Conservation (phyloP, 2,329 filamentous ascomycete genomes). For the Chaetomium globosum region DNA sequence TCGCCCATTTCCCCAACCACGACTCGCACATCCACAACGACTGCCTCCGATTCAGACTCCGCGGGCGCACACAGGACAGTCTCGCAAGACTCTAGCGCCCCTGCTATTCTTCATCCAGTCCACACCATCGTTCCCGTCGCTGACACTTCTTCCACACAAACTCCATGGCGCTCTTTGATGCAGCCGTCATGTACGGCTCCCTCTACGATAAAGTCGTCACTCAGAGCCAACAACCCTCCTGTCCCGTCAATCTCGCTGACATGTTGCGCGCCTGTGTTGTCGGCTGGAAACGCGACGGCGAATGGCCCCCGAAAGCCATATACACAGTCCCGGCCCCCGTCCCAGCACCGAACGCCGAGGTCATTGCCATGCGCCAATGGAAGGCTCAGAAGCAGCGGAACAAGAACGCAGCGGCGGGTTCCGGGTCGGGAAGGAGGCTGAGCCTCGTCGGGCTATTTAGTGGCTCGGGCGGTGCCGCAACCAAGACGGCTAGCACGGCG, state of each 20-base stretch:
- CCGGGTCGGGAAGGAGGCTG: slow-evolving; percentile 27
- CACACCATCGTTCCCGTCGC: slow-evolving; percentile 71
- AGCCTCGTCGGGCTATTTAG: slow-evolving; percentile 36
- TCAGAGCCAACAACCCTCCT: slow-evolving; percentile 76
- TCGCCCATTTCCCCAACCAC: slow-evolving; percentile 38
- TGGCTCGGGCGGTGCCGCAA: slow-evolving; percentile 1
- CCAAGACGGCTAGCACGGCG: neutral
- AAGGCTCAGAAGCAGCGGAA: slow-evolving; percentile 28
- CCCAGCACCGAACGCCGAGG: slow-evolving; percentile 49
- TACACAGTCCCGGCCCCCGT: slow-evolving; percentile 24
- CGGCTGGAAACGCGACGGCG: slow-evolving; percentile 90
- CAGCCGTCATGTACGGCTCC: slow-evolving; percentile 71
- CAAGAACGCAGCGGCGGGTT: slow-evolving; percentile 37
- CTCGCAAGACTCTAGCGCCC: slow-evolving; percentile 22
- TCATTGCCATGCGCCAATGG: slow-evolving; percentile 41
- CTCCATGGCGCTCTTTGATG: slow-evolving; percentile 74
- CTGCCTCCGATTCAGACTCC: slow-evolving; percentile 33
- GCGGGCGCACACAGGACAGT: slow-evolving; percentile 22
- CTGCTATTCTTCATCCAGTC: slow-evolving; percentile 51
- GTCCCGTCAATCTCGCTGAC: slow-evolving; percentile 84
- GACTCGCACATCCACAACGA: slow-evolving; percentile 37
- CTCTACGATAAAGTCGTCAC: slow-evolving; percentile 90
- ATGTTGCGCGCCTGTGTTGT: slow-evolving; percentile 79
- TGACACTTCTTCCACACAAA: slow-evolving; percentile 74
- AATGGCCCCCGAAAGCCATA: slow-evolving; percentile 74